Conservation (phyloP, 192 early-diverging fungal genomes). For the Podila minutissima region DNA sequence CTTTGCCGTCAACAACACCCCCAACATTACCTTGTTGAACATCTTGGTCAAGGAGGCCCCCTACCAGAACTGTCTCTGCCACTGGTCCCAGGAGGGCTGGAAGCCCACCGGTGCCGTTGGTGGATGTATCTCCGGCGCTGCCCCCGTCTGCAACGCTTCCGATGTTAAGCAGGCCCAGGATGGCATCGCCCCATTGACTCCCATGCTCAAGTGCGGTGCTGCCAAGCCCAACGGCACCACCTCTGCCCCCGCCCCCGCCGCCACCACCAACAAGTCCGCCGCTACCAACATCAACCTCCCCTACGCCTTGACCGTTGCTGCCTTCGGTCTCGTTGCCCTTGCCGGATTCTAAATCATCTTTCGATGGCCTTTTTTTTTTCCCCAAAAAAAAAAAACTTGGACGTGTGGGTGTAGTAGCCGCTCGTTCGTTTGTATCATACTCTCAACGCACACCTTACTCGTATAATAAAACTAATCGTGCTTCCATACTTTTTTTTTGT, state of each 20-base stretch:
- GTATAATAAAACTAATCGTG: constrained; percentile 1
- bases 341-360: constrained; percentile 32
- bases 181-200: neutral
- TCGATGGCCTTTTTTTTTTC: neutral
- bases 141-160: constrained; percentile 23
- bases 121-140: constrained; percentile 1
- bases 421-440: neutral
- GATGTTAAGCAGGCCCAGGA: constrained; percentile 6
- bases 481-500: too few relatives aligned
- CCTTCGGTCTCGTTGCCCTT: constrained; percentile 41
- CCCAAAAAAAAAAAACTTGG: neutral
- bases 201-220: constrained; percentile 10
- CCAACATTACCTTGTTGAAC: neutral
- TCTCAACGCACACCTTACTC: neutral
- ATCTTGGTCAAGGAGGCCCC: constrained; percentile 4
- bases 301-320: constrained; percentile 40
- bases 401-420: neutral
- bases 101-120: constrained; percentile 5
- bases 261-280: neutral
- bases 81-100: constrained; percentile 9
- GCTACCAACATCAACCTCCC: constrained; percentile 25
- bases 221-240: neutral
- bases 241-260: neutral
- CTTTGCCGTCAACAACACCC: constrained; percentile 3
- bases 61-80: constrained; percentile 27